Base-by-base conservation (phyloP, 23 red algal species). In the Gracilaria domingensis region DNA sequence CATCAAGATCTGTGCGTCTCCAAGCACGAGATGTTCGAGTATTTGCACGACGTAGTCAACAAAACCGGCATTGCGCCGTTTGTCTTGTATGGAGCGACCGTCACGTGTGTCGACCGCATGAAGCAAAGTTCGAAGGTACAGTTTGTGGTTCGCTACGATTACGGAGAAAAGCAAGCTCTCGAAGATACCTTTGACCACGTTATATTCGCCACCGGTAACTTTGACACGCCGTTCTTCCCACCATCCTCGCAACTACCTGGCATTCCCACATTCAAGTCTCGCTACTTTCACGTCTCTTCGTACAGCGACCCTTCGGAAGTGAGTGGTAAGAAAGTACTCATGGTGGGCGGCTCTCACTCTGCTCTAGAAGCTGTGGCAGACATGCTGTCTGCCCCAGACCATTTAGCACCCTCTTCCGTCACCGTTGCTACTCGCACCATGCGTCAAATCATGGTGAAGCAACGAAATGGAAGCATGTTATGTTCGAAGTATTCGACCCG, bases 401-500 rank as follows among this genome's bases (percentile, higher is more conserved):
- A 33, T 20, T 12, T 7, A 33, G 45, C 48, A 6, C 59, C 81
- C 8, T 42, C 25, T 51, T 23, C 30, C 2, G 81, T 70, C 32
- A 85, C 81, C 6, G 45, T 69, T n/a, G 28, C 35, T 3, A 70
- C 59, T 6, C 59, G 81, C 28, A 35, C 29, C 39, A 66, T 70
- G 81, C 81, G 56, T 28, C 81, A 85, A 23, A 69, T 85, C 57
- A 53, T 32, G 2, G 59, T 70, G 4, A 85, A 85, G 62, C 59
- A 85, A 70, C 12, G 17, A 12, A 34, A 1, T 26, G 62, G 39
- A 2, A 58, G 59, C 17, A 49, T 67, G 33, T 25, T 85, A 14
- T 40, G 40, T 50, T 38, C 81, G 16, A 29, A 40, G 5, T 40
- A 67, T 56, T 50, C 62, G 1, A 66, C 81, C 5, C 56, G 81